Conservation (phyloP, 345 rosid genomes). For the Sonneratia caseolaris region DNA sequence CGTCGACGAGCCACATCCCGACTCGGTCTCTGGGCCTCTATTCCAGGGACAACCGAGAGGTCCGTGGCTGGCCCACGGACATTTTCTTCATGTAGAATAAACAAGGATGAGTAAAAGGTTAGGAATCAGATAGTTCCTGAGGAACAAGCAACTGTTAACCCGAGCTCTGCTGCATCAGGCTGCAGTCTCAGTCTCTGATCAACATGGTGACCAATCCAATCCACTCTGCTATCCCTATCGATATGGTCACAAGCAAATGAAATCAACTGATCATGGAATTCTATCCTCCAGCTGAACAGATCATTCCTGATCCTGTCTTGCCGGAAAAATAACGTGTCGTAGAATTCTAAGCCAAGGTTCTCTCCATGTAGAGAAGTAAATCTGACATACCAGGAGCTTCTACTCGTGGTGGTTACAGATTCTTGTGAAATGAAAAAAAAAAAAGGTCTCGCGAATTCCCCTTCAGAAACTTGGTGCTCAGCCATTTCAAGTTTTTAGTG, state of each 20-base stretch:
- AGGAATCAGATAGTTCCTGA: slow-evolving; percentile 55
- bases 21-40: slow-evolving; percentile 14
- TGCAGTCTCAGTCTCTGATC: slow-evolving; percentile 6
- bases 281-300: slow-evolving; percentile 46
- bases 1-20: slow-evolving; percentile 26
- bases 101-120: slow-evolving; percentile 43
- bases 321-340: slow-evolving; percentile 13
- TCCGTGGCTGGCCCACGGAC: slow-evolving; percentile 13
- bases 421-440: slow-evolving; percentile 57
- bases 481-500: slow-evolving; percentile 46
- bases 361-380: slow-evolving; percentile 63
- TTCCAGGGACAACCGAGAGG: slow-evolving; percentile 1
- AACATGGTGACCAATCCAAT: slow-evolving; percentile 48
- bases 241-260: slow-evolving; percentile 40
- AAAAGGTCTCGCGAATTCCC: slow-evolving; percentile 73
- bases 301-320: slow-evolving; percentile 20
- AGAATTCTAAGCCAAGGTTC: slow-evolving; percentile 23
- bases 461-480: slow-evolving; percentile 25
- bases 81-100: slow-evolving; percentile 36
- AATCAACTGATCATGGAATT: slow-evolving; percentile 40
- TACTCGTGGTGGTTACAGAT: slow-evolving; percentile 90
- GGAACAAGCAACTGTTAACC: slow-evolving; percentile 41
- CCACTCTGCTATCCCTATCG: slow-evolving; percentile 26
- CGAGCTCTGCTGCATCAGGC: slow-evolving; percentile 39
- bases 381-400: slow-evolving; percentile 68